Conservation (phyloP, 1,139 yeast genomes). For the Hemisphaericaspora xylanilytica region DNA sequence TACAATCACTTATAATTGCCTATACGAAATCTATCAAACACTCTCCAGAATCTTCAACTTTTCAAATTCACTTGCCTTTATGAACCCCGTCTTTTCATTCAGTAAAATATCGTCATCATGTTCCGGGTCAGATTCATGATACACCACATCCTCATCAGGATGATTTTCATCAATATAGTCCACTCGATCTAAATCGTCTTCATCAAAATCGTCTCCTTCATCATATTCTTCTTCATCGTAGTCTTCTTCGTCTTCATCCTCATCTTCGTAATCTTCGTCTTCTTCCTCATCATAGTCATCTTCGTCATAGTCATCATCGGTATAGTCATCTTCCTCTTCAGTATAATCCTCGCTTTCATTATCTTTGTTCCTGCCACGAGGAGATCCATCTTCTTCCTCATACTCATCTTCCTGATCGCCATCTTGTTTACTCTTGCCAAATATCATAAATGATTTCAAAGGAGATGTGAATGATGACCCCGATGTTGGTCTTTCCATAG, state of each 20-base stretch:
- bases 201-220: constrained; percentile 21
- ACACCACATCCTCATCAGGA: constrained; percentile 16
- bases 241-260: constrained; percentile 26
- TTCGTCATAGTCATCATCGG: constrained; percentile 27
- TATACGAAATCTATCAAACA: too few species aligned
- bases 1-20: too few species aligned
- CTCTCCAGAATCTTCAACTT: constrained; percentile 12
- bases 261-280: constrained; percentile 30
- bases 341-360: constrained; percentile 17
- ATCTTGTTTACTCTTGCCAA: constrained; percentile 23
- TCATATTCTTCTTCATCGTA: constrained; percentile 15
- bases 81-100: constrained; percentile 11
- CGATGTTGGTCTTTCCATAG: constrained; percentile 33
- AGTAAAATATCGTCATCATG: constrained; percentile 7
- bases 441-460: constrained; percentile 42
- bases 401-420: constrained; percentile 21
- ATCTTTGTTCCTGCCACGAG: constrained; percentile 13
- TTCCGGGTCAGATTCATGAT: constrained; percentile 4
- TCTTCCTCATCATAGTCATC: constrained; percentile 30
- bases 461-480: constrained; percentile 43
- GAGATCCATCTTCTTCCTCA: constrained; percentile 13
- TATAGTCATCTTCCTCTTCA: constrained; percentile 19
- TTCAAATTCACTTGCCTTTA: constrained; percentile 17
- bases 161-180: constrained; percentile 15
- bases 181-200: constrained; percentile 15